Evolutionary conservation across 495 filamentous ascomycete genomes (phyloP).

Genomic region (Apiosordaria backusii): DNA sequence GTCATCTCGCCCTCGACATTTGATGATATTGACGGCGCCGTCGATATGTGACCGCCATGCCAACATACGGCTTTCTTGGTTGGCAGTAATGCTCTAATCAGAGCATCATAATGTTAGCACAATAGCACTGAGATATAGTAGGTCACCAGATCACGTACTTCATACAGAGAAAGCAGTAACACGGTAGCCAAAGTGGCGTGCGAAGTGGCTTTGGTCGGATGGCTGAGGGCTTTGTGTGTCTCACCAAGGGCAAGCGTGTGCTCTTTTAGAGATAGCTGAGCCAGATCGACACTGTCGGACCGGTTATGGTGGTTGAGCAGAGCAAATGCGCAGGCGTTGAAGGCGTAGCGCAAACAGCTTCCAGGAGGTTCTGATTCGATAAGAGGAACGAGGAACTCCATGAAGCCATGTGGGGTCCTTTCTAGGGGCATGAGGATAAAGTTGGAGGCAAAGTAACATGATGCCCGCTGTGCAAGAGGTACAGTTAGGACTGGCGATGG

Average conservation of each 20-base stretch:
- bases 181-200: conserved; percentile 28
- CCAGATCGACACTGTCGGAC: conserved; percentile 29
- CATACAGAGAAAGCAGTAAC: conserved; percentile 27
- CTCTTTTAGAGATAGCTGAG: conserved; percentile 39
- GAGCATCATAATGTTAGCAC: conserved; percentile 28
- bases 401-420: conserved; percentile 42
- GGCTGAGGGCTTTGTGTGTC: conserved; percentile 52
- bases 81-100: conserved; percentile 43
- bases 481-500: conserved; percentile 25
- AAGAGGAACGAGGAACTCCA: conserved; percentile 55
- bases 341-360: conserved; percentile 52
- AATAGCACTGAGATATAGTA: background rate
- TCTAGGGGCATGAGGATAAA: conserved; percentile 50
- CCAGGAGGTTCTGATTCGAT: conserved; percentile 45
- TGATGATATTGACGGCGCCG: conserved; percentile 52
- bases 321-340: conserved; percentile 58
- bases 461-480: conserved; percentile 47
- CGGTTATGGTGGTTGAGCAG: conserved; percentile 44
- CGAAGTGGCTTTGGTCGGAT: conserved; percentile 35
- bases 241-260: conserved; percentile 51
- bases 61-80: conserved; percentile 41
- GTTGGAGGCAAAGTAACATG: conserved; percentile 53
- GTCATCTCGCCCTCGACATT: conserved; percentile 47
- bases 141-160: conserved; percentile 11
- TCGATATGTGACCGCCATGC: conserved; percentile 54